Conservation (phyloP, 371 early-diverging fungal genomes). For the Chytridium lagenaria region DNA sequence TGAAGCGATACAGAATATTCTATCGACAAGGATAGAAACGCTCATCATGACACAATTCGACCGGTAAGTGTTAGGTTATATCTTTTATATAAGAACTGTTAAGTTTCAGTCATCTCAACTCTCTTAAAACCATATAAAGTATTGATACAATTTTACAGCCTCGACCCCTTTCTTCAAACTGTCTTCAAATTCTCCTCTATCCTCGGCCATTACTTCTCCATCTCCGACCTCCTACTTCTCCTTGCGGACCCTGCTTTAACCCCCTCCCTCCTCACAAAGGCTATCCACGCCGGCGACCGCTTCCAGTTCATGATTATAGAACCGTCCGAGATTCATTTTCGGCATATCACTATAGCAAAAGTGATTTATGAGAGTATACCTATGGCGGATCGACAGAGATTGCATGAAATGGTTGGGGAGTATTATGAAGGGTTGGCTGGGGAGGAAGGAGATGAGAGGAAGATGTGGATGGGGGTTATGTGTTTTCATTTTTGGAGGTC, state of each 20-base stretch:
- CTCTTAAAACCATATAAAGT: no score
- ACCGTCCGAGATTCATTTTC: not conserved
- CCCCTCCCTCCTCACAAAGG: not conserved
- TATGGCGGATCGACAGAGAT: not conserved
- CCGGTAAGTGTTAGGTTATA: not conserved
- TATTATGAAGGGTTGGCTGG: not conserved
- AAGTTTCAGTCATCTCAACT: no score
- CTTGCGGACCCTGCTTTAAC: not conserved
- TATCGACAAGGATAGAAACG: not conserved
- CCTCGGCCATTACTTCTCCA: conserved; percentile 5
- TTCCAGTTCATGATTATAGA: conserved; percentile 11
- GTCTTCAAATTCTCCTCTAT: conserved; percentile 10
- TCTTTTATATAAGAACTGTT: no score
- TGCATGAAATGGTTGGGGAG: not conserved
- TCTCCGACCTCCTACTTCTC: conserved; percentile 6
- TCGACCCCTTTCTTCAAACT: conserved; percentile 14
- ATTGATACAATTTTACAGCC: no score
- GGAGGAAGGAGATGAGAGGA: not conserved
- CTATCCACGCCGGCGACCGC: not conserved
- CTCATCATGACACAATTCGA: not conserved
- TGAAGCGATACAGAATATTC: not conserved
- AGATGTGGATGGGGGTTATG: not conserved
- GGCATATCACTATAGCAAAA: not conserved
- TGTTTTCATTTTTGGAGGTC: conserved; percentile 14
- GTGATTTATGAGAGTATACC: conserved; percentile 7